phyloP scores from a whole-genome alignment of 2,329 filamentous ascomycete genomes.

The Aspergillus texensis region DNA sequence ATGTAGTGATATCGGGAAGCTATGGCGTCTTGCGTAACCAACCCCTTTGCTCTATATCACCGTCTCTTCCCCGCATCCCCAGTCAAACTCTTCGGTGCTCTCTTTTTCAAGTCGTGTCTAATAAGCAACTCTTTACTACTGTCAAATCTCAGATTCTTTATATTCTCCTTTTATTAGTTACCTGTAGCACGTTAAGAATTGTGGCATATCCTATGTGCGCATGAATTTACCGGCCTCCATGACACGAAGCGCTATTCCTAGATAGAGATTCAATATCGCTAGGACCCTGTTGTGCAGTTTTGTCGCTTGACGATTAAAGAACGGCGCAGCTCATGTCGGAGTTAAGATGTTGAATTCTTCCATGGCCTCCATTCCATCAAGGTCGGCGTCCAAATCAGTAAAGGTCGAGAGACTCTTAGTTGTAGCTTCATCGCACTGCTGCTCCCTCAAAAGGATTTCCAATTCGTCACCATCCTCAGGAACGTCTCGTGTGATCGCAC shows the following conservation, averaged over 20 bases:
- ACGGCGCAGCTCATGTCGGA: not conserved
- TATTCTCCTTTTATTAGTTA: not conserved
- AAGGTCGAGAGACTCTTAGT: constrained; percentile 65
- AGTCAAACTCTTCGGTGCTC: not conserved
- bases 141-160: not conserved
- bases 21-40: not conserved
- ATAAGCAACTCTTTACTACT: not conserved
- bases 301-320: not conserved
- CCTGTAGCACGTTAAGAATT: not conserved
- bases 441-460: constrained; percentile 58
- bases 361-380: constrained; percentile 54
- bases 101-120: not conserved
- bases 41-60: not conserved
- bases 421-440: constrained; percentile 36
- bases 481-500: constrained; percentile 17
- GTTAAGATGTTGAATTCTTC: constrained; percentile 36
- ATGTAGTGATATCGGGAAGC: not conserved
- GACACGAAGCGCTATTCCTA: not conserved
- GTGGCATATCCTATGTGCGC: not conserved
- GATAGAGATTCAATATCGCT: not conserved
- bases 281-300: not conserved
- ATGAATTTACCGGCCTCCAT: not conserved
- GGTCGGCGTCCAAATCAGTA: constrained; percentile 30
- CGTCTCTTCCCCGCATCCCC: not conserved
- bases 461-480: constrained; percentile 51